Conservation (phyloP, 2,329 filamentous ascomycete genomes). For the Rhinocladiella mackenziei region DNA sequence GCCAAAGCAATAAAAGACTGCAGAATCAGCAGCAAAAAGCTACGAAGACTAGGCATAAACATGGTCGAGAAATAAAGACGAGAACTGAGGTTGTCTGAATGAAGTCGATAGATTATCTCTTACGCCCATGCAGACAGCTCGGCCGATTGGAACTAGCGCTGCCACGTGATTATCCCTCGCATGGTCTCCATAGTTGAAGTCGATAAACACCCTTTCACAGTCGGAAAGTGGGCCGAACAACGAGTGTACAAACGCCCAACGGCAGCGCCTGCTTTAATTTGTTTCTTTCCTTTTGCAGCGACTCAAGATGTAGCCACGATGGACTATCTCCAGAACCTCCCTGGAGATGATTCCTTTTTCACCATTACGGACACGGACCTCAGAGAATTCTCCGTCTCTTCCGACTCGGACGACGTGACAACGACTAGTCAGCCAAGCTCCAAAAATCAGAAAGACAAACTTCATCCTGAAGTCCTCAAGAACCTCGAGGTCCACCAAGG, state of each 20-base stretch:
- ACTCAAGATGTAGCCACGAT: slow-evolving; percentile 23
- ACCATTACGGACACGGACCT: slow-evolving; percentile 10
- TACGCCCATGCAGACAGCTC: no score
- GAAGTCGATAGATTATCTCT: no score
- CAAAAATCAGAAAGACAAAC: slow-evolving; percentile 25
- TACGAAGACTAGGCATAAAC: slow-evolving; percentile 5
- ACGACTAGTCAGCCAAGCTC: slow-evolving; percentile 6
- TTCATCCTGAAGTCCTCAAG: slow-evolving; percentile 26
- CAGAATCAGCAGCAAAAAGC: slow-evolving; percentile 14
- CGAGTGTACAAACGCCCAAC: background rate
- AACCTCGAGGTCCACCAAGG: slow-evolving; percentile 28
- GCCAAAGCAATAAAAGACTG: slow-evolving; percentile 8
- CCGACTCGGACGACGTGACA: slow-evolving; percentile 22
- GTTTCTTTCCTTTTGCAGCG: slow-evolving; percentile 8
- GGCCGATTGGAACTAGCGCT: no score
- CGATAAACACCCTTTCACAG: background rate
- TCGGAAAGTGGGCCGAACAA: slow-evolving; percentile 19
- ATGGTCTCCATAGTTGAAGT: no score
- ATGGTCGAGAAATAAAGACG: no score
- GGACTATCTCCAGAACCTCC: slow-evolving; percentile 19
- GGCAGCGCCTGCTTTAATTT: slow-evolving; percentile 10
- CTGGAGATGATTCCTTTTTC: slow-evolving; percentile 11
- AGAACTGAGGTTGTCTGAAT: no score
- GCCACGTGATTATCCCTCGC: no score
- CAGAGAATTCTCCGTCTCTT: slow-evolving; percentile 6